These are phyloP conservation scores for Discostella stelligera DNA, from an alignment of 352 stramenopile species.

Conservation along the genomic window DNA sequence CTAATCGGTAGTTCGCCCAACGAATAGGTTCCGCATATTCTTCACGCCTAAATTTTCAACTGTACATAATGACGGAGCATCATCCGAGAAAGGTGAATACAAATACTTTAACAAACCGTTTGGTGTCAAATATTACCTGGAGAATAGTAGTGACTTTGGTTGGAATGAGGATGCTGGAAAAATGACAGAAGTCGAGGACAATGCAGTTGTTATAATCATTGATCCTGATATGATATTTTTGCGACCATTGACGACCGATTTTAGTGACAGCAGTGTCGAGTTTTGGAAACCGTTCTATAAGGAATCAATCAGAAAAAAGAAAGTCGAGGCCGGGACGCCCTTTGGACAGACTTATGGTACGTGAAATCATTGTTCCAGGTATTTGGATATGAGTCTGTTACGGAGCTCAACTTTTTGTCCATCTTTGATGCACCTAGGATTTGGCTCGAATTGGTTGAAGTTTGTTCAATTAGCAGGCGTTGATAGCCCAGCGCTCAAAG, in stretches of 20 bases:
- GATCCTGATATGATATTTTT: conserved; percentile 85
- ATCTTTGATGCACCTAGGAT: background rate
- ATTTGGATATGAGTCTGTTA: background rate
- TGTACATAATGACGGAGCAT: conserved; percentile 49
- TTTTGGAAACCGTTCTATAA: conserved; percentile 47
- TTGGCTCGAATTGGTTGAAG: conserved; percentile 47
- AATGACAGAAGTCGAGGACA: conserved; percentile 37
- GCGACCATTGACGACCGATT: conserved; percentile 73
- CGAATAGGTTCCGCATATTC: conserved; percentile 81
- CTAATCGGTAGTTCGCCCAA: no score
- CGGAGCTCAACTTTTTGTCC: background rate
- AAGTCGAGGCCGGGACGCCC: conserved; percentile 62
- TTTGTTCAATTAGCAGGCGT: conserved; percentile 38
- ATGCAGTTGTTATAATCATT: conserved; percentile 80
- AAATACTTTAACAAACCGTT: conserved; percentile 87
- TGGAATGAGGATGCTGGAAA: conserved; percentile 44
- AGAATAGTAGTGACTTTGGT: conserved; percentile 61
- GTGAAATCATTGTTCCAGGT: background rate
- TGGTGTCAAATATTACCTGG: conserved; percentile 82
- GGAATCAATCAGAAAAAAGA: conserved; percentile 42
- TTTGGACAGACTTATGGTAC: conserved; percentile 81
- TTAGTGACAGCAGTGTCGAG: conserved; percentile 50
- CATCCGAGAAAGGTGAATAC: conserved; percentile 45
- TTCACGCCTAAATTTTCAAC: conserved; percentile 83
- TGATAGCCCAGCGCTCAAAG: conserved; percentile 31